Percentiles rank a stretch among this genome's conserved stretches.
Conservation (phyloP, 2,329 filamentous ascomycete species). For the Westerdykella ornata region DNA sequence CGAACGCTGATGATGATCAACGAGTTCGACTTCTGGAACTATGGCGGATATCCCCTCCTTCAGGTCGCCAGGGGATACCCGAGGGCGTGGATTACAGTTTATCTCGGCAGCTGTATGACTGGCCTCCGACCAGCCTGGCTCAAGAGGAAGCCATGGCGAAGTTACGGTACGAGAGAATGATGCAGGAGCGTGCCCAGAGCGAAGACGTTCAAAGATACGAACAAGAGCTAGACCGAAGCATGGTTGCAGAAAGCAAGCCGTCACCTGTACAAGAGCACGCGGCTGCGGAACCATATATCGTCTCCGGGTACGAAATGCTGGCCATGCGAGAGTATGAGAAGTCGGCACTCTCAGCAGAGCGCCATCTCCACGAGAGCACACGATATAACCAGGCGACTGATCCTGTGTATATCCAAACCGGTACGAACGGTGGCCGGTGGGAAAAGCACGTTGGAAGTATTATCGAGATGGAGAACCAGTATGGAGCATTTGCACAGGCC, state of each 20-base stretch:
- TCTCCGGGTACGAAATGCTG: constrained; percentile 68
- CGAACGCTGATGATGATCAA: constrained; percentile 64
- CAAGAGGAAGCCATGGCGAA: constrained; percentile 51
- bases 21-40: constrained; percentile 70
- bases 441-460: constrained; percentile 42
- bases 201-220: constrained; percentile 26
- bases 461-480: constrained; percentile 59
- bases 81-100: constrained; percentile 42
- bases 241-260: constrained; percentile 15
- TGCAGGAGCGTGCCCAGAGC: constrained; percentile 21
- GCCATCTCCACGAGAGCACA: constrained; percentile 25
- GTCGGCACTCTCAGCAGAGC: constrained; percentile 32
- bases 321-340: constrained; percentile 58
- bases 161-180: constrained; percentile 53
- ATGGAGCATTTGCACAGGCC: constrained; percentile 55
- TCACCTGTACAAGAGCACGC: constrained; percentile 12
- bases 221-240: constrained; percentile 25
- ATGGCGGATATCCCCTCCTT: constrained; percentile 73
- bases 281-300: constrained; percentile 75
- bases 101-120: constrained; percentile 42
- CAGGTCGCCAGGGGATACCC: constrained; percentile 29
- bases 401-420: constrained; percentile 55
- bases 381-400: constrained; percentile 56
- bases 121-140: constrained; percentile 50
- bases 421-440: constrained; percentile 40